phyloP scores from a whole-genome alignment of 208 protist genomes.

The Leishmania arabica region DNA sequence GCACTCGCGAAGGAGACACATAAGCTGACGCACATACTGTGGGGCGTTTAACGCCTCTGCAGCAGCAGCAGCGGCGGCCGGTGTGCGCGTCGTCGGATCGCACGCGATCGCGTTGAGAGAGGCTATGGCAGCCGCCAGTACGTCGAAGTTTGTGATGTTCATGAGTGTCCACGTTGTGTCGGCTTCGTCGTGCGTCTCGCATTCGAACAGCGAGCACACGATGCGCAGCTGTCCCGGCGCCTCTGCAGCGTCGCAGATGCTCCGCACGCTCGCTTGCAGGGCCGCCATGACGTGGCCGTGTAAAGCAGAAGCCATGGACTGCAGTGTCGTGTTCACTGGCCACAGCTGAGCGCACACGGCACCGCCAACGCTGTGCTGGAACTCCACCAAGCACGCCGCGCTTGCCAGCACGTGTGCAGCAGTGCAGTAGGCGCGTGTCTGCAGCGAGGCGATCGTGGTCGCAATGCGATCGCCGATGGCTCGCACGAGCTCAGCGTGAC shows the following conservation, averaged over 20 bases:
- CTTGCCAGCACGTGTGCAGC: slow-evolving; percentile 31
- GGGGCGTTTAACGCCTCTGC: slow-evolving; percentile 14
- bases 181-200: background rate
- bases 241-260: background rate
- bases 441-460: slow-evolving; percentile 43
- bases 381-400: slow-evolving; percentile 62
- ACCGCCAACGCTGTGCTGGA: slow-evolving; percentile 58
- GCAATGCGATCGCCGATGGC: slow-evolving; percentile 33
- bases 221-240: background rate
- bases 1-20: slow-evolving; percentile 11
- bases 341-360: slow-evolving; percentile 29
- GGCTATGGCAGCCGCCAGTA: slow-evolving; percentile 16
- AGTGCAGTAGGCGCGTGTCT: slow-evolving; percentile 49
- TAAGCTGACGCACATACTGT: slow-evolving; percentile 18
- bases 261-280: slow-evolving; percentile 9
- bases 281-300: slow-evolving; percentile 20
- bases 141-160: slow-evolving; percentile 23
- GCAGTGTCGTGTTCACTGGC: slow-evolving; percentile 24
- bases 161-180: slow-evolving; percentile 14
- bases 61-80: background rate
- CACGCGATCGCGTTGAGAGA: slow-evolving; percentile 23
- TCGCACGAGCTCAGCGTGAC: slow-evolving; percentile 28
- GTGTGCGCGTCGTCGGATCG: background rate
- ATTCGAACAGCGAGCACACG: background rate
- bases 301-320: slow-evolving; percentile 22